Evolutionary conservation across 169 alveolate species (phyloP), one percentile per base, ranked within the genome.

Genomic region (Plasmodium adleri): DNA sequence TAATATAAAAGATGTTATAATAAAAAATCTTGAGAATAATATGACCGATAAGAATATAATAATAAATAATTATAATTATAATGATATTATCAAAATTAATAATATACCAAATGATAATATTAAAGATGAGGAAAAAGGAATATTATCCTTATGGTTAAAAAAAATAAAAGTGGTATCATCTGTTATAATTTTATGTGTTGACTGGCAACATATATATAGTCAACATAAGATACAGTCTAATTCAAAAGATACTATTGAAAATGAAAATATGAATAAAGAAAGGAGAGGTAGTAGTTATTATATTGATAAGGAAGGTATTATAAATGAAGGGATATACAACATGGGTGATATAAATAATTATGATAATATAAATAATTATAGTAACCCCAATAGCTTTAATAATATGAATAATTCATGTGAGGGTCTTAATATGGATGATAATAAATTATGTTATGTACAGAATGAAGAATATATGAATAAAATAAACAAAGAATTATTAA

Each of bases 121-220:
- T 22, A 24, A 56, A 20, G 22, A 49, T 56, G 28, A 59, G 15
- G 28, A 22, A 24, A 17, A 28, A 50, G 59, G 28, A 28, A 26
- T 80, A 59, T 39, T 67, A 63, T 26, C 52, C 43, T 8, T 15
- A 0, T 80, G 90, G 90, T 49, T 80, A 72, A 67, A 68, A 68
- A 80, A 80, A 64, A 68, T 80, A 60, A 80, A 80, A 72, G 62
- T 39, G 1, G 52, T 54, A 10, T 39, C 90, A 60, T 80, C 90
- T 8, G 90, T 70, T 80, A 72, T 80, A 26, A 56, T 80, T 67
- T 80, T 80, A 56, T 80, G 90, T 72, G 72, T 80, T 28, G 83
- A 80, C 22, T 80, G 90, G 90, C 90, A 80, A 49, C 62, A 72
- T 15, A 80, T 80, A 28, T 60, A 26, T 56, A 67, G 59, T 80